Evolutionary conservation across 176 grass and related monocot species (phyloP).

Genomic region (Aegilops sharonensis): DNA sequence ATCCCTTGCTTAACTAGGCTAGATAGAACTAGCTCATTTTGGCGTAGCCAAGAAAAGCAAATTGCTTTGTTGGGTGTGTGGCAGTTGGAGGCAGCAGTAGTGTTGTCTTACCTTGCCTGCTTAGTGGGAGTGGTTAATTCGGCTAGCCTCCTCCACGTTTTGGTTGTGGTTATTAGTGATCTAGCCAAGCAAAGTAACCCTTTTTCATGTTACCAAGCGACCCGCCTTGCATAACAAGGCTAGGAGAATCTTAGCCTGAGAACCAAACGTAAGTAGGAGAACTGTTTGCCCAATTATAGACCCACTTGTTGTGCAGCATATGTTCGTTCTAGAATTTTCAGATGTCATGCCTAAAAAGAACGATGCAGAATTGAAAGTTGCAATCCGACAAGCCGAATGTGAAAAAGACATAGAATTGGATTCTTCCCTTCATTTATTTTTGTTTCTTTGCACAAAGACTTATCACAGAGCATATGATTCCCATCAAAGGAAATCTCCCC

Average conservation of each 20-base stretch:
- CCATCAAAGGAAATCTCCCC: constrained; percentile 26
- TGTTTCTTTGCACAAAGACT: constrained; percentile 10
- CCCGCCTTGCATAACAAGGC: not conserved
- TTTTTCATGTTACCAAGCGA: not conserved
- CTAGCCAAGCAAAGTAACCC: not conserved
- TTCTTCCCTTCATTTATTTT: constrained; percentile 26
- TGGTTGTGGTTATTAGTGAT: not conserved
- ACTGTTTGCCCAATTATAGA: constrained; percentile 13
- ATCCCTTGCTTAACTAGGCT: not conserved
- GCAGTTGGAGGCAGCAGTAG: not conserved
- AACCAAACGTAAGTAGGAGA: not conserved
- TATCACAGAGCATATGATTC: constrained; percentile 36
- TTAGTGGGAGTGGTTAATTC: not conserved
- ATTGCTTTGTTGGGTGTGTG: not conserved
- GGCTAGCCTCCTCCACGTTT: not conserved
- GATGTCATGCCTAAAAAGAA: constrained; percentile 22
- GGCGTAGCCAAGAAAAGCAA: not conserved
- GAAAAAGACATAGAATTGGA: constrained; percentile 28
- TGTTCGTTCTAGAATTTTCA: constrained; percentile 20
- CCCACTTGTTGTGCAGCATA: constrained; percentile 27
- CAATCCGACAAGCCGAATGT: not conserved
- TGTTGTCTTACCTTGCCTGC: not conserved
- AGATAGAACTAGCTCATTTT: not conserved
- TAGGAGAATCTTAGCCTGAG: not conserved
- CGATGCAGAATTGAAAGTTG: constrained; percentile 18